Percentiles rank a stretch among this genome's conserved stretches.
Conservation (phyloP, 83 land plant species). For the Diphasiastrum complanatum region DNA sequence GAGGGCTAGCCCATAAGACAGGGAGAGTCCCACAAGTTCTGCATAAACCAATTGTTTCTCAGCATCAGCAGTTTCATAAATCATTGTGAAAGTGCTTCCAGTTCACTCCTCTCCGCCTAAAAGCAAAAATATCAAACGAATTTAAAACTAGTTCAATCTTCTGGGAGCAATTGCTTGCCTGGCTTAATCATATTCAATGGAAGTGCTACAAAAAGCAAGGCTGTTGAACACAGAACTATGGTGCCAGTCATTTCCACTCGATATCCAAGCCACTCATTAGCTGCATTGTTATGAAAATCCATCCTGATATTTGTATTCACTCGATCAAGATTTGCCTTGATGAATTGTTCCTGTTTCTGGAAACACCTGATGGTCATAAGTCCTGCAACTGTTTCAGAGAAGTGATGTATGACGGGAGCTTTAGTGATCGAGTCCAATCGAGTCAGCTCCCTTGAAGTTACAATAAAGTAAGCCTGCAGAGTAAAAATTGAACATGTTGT, state of each 20-base stretch:
- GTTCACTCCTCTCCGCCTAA: neutral
- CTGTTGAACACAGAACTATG: slow-evolving; percentile 28
- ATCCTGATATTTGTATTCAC: slow-evolving; percentile 35
- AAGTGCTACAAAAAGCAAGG: slow-evolving; percentile 37
- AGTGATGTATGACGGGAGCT: slow-evolving; percentile 41
- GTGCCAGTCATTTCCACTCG: slow-evolving; percentile 38
- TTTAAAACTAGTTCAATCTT: neutral
- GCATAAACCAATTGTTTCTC: slow-evolving; percentile 2
- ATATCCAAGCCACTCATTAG: slow-evolving; percentile 46
- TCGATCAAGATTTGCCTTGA: slow-evolving; percentile 15
- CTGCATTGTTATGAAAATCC: slow-evolving; percentile 36
- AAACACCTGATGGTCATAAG: slow-evolving; percentile 39
- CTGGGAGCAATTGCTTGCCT: slow-evolving; percentile 15
- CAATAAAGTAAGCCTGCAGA: slow-evolving; percentile 30
- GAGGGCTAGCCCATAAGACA: slow-evolving; percentile 35
- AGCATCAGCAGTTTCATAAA: neutral
- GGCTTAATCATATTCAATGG: slow-evolving; percentile 25
- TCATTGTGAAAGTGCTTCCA: neutral
- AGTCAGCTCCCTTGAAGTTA: slow-evolving; percentile 39
- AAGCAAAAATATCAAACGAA: neutral
- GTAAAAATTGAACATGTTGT: neutral
- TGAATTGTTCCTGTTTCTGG: slow-evolving; percentile 26
- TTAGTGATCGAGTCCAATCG: slow-evolving; percentile 34
- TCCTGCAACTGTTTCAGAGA: slow-evolving; percentile 43
- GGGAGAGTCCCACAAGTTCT: slow-evolving; percentile 38